Base-by-base conservation (phyloP, 257 asterid genomes). In the Primulina huaijiensis region DNA sequence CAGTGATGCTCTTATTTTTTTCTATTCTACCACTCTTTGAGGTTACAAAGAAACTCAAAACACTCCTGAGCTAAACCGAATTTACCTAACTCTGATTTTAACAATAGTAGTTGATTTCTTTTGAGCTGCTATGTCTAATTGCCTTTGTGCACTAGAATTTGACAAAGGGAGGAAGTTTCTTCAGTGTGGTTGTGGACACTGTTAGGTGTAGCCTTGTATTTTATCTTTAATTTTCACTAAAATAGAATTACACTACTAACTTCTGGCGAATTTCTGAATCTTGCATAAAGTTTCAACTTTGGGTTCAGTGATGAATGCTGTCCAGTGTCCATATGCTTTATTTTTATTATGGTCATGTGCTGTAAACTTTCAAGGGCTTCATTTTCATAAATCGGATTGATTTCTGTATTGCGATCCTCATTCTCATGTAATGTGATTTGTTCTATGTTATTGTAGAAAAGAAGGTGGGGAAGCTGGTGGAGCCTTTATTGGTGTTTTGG, bases 401-500 rank as follows among this genome's bases (percentile, higher is more conserved):
- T 43, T 43, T 43, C n/a, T 43, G 19, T 43, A 11, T 12, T 3
- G 21, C 3, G 21, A 5, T 50, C 5, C 57, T 50, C 21, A 50
- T 50, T 16, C 57, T 50, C 7, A 5, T 50, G 7, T 16, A 50
- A 14, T 50, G 57, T 16, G 57, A 50, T 17, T 50, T 50, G 57
- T 17, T 5, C 55, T 46, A 14, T 46, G 19, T 16, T 46, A 14
- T 8, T 79, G 71, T 91, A 92, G 97, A 92, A 88, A 85, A 77
- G 88, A 76, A 81, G 95, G 77, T 92, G 96, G 98, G 83, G 89
- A 76, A 70, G 90, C 83, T 87, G 85, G 77, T 90, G 82, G 90
- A 83, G 95, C 79, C 78, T 85, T 67, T 83, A 82, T 79, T 86
- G 90, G 92, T 92, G 98, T 82, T 90, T 88, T 62, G 92, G 97